Percentiles rank a stretch among this genome's conserved stretches.
Conservation (phyloP, 164 flowering plant species). For the Chimonanthus salicifolius region DNA sequence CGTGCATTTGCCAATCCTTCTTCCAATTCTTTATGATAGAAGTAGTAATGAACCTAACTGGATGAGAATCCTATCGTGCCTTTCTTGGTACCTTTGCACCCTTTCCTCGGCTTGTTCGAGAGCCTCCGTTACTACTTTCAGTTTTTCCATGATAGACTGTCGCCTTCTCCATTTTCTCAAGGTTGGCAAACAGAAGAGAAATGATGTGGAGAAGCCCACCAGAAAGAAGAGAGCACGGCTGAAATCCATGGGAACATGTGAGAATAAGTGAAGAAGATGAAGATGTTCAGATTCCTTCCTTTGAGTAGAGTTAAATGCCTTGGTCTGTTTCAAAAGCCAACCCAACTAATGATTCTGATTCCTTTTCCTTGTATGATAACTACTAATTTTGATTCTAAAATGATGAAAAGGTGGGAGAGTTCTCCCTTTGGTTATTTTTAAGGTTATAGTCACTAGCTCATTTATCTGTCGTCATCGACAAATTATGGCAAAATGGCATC, state of each 20-base stretch:
- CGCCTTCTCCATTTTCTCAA: conserved; percentile 25
- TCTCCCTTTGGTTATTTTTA: not conserved
- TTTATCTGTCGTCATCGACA: not conserved
- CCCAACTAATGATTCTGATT: not conserved
- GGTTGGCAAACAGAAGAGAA: conserved; percentile 20
- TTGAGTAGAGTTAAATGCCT: not conserved
- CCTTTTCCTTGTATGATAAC: no score
- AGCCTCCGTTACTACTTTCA: conserved; percentile 34
- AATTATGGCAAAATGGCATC: not conserved
- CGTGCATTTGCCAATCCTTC: conserved; percentile 39
- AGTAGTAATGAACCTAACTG: conserved; percentile 35
- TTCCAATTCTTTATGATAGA: conserved; percentile 28
- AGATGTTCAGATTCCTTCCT: conserved; percentile 16
- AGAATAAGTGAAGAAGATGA: not conserved
- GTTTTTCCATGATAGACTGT: conserved; percentile 22
- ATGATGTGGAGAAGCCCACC: conserved; percentile 41
- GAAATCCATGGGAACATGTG: conserved; percentile 23
- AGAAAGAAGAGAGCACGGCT: conserved; percentile 19
- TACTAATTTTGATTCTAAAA: not conserved
- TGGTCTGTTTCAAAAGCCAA: not conserved
- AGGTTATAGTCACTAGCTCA: not conserved
- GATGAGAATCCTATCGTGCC: conserved; percentile 44
- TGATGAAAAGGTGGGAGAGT: not conserved
- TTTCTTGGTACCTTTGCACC: conserved; percentile 27
- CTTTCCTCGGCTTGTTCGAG: conserved; percentile 38